Percentiles rank a stretch among this genome's conserved stretches.
phyloP scores from a whole-genome alignment of 1,284 basidiomycete species.

The Vanrija sp. region DNA sequence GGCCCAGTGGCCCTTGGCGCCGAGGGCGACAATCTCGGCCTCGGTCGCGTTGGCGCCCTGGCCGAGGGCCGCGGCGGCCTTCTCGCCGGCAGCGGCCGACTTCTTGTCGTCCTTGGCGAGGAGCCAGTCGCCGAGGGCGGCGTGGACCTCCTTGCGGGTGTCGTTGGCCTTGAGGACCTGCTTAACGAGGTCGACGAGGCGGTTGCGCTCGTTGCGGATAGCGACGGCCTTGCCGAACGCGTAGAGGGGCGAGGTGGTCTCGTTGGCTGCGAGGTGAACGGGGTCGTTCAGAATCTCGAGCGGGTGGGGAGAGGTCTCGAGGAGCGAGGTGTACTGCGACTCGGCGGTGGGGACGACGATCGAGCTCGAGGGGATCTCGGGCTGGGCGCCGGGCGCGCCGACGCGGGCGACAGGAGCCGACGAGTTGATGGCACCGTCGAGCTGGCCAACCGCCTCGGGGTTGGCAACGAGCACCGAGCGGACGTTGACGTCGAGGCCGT shows the following conservation, averaged over 20 bases:
- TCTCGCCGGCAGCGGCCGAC: constrained; percentile 60
- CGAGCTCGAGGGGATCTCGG: constrained; percentile 53
- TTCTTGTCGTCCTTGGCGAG: constrained; percentile 62
- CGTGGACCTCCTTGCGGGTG: constrained; percentile 58
- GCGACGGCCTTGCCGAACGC: constrained; percentile 87
- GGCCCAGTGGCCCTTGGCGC: constrained; percentile 61
- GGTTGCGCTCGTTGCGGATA: constrained; percentile 66
- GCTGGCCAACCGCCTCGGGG: constrained; percentile 38
- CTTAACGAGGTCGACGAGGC: constrained; percentile 62
- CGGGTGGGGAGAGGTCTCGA: constrained; percentile 77
- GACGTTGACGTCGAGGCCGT: constrained; percentile 35
- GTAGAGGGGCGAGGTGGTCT: constrained; percentile 87
- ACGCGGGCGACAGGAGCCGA: constrained; percentile 33
- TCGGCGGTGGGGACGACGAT: constrained; percentile 74
- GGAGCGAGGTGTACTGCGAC: constrained; percentile 83
- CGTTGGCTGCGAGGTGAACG: constrained; percentile 62
- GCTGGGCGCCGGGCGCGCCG: constrained; percentile 25
- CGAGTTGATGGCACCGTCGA: constrained; percentile 39
- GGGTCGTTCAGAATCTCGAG: constrained; percentile 85
- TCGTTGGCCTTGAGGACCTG: constrained; percentile 54
- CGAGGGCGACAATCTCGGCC: constrained; percentile 55
- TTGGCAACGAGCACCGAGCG: constrained; percentile 45
- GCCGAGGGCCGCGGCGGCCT: constrained; percentile 58
- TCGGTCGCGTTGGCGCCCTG: constrained; percentile 46
- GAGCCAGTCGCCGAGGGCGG: constrained; percentile 69